Percentiles rank a stretch among this genome's conserved stretches.
phyloP scores from a whole-genome alignment of 1,284 basidiomycete genomes.

The Papiliotrema fonsecae region DNA sequence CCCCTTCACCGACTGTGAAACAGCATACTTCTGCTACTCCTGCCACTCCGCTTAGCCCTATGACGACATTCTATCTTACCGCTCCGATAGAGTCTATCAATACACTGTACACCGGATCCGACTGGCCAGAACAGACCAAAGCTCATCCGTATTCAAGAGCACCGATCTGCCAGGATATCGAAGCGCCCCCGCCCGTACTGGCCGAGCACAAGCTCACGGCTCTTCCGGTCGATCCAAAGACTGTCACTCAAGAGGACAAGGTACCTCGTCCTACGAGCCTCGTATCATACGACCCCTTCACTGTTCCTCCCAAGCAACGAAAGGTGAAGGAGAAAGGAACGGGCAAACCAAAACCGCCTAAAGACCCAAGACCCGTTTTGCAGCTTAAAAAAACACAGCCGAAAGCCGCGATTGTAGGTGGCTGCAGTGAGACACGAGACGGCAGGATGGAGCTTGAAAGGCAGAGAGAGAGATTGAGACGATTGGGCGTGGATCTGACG shows the following conservation, averaged over 20 bases:
- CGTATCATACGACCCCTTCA: not conserved
- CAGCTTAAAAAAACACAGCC: slow-evolving; percentile 1
- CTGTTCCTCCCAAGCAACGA: not conserved
- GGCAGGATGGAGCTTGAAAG: not conserved
- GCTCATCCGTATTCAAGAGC: not conserved
- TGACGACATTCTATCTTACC: not conserved
- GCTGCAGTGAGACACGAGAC: not conserved
- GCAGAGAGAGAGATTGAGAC: slow-evolving; percentile 1
- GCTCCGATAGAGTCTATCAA: slow-evolving; percentile 5
- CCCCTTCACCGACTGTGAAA: not conserved
- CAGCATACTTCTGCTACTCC: too few relatives aligned
- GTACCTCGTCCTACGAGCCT: not conserved
- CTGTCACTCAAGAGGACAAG: not conserved
- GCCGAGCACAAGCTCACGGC: not conserved
- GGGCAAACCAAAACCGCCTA: not conserved
- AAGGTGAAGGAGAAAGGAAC: not conserved
- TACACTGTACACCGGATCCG: not conserved
- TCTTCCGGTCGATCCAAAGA: not conserved
- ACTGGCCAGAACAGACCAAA: not conserved
- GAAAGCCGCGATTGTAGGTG: not conserved
- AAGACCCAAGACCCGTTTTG: not conserved
- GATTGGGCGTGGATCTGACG: slow-evolving; percentile 6
- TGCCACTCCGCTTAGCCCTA: slow-evolving; percentile 4
- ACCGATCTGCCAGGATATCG: not conserved
- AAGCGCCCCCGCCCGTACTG: not conserved